Evolutionary conservation across 2,329 filamentous ascomycete genomes (phyloP).

Genomic region (Penicillium sclerotigenum): DNA sequence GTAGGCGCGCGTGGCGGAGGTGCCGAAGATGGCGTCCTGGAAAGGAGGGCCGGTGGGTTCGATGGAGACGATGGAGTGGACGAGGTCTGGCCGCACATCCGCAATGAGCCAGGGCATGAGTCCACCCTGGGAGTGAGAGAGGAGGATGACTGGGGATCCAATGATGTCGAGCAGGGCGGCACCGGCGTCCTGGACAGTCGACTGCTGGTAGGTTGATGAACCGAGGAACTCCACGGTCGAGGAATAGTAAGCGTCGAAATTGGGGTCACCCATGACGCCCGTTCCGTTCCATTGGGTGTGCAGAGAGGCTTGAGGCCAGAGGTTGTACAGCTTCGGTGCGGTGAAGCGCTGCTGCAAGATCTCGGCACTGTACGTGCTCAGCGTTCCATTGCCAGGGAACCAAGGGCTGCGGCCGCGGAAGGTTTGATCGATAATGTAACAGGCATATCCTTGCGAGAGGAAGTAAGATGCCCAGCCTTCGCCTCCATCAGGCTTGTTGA

Average conservation of each 20-base stretch:
- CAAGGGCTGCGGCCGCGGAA: conserved; percentile 36
- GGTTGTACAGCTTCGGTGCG: conserved; percentile 33
- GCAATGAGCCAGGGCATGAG: conserved; percentile 49
- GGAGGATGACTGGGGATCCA: conserved; percentile 42
- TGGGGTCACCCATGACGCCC: conserved; percentile 41
- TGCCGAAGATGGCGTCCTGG: conserved; percentile 41
- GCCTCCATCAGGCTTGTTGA: conserved; percentile 49
- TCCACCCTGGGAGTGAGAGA: conserved; percentile 51
- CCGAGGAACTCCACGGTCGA: conserved; percentile 23
- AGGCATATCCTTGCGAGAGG: conserved; percentile 44
- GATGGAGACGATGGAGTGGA: conserved; percentile 49
- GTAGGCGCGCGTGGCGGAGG: conserved; percentile 37
- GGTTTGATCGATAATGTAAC: conserved; percentile 46
- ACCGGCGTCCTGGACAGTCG: conserved; percentile 39
- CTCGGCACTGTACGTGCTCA: conserved; percentile 23
- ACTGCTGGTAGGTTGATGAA: conserved; percentile 23
- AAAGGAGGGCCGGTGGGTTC: conserved; percentile 55
- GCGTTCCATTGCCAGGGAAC: conserved; percentile 18
- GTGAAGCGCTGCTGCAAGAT: conserved; percentile 31
- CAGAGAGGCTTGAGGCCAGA: conserved; percentile 43
- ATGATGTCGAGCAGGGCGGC: conserved; percentile 45
- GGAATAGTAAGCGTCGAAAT: conserved; percentile 51
- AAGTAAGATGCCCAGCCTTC: conserved; percentile 50
- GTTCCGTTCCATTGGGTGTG: conserved; percentile 45
- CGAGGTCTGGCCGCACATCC: conserved; percentile 47